Evolutionary conservation across 257 asterid genomes (phyloP), one percentile per base, ranked within the genome.

Genomic region (Penstemon newberryi): DNA sequence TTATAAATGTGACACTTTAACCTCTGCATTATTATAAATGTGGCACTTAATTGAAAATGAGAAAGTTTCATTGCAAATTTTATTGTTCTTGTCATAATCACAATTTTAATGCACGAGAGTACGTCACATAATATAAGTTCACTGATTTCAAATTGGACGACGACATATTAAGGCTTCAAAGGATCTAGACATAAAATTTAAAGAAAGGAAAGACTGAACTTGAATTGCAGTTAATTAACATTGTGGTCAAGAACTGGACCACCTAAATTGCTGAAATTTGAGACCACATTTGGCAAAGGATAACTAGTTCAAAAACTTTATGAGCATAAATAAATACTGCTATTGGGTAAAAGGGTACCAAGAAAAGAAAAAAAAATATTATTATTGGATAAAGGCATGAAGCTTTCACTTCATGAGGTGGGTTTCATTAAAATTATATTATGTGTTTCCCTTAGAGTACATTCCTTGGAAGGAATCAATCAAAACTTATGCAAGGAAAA

Each of bases 201-300:
- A 11, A 64, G 18, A 15, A 15, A 15, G 18, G 18, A 15, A 15
- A 15, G 4, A 51, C 56, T 37, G 44, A 73, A 70, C 15, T 44
- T 65, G 60, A 65, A 65, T n/a, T 65, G 33, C 19, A 56, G 47
- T 61, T 46, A 70, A 60, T 61, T 46, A 70, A 60, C 72, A 66
- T 8, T 15, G 51, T 66, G 69, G 50, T 38, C 61, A 54, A 36
- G 52, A 45, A 38, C 44, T 25, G 78, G 82, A 74, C 85, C 85
- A 76, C 77, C 33, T 65, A 70, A 64, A 57, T 66, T 56, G 65
- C 37, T 51, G 63, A 70, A 33, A 44, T 10, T 56, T 59, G 37
- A 62, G 59, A 47, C 69, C 69, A 66, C 60, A 66, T 63, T 66
- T 25, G 3, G 70, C 44, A 76, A 75, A 55, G 76, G 84, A 75